Evolutionary conservation across 352 stramenopile species (phyloP).

Genomic region (Phytophthora pluvialis): DNA sequence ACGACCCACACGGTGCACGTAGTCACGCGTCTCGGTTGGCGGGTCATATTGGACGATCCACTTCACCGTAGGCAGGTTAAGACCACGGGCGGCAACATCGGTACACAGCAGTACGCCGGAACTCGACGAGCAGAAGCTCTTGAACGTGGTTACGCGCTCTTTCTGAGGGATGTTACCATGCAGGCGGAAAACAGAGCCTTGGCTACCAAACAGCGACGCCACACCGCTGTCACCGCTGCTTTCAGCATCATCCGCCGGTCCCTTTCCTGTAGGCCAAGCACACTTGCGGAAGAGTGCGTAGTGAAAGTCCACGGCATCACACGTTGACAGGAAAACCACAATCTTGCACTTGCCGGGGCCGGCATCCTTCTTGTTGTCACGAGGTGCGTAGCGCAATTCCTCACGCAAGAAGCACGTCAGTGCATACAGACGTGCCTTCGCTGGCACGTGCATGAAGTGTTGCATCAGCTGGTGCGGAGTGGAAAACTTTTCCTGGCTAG

Average conservation of each 20-base stretch:
- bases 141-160: slow-evolving; percentile 96
- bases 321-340: slow-evolving; percentile 98
- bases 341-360: slow-evolving; percentile 70
- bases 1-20: slow-evolving; percentile 99
- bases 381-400: slow-evolving; percentile 56
- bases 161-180: slow-evolving; percentile 97
- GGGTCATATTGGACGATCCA: slow-evolving; percentile 99
- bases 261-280: slow-evolving; percentile 67
- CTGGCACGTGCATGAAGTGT: slow-evolving; percentile 95
- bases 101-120: slow-evolving; percentile 97
- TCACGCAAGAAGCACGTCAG: slow-evolving; percentile 93
- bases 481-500: slow-evolving; percentile 75
- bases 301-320: slow-evolving; percentile 97
- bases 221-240: slow-evolving; percentile 65
- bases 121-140: slow-evolving; percentile 91
- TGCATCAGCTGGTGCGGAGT: slow-evolving; percentile 95
- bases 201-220: slow-evolving; percentile 66
- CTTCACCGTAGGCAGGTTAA: slow-evolving; percentile 98
- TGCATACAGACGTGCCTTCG: slow-evolving; percentile 93
- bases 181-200: slow-evolving; percentile 80
- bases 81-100: slow-evolving; percentile 97
- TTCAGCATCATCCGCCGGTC: slow-evolving; percentile 83
- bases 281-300: slow-evolving; percentile 91
- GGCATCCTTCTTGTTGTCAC: slow-evolving; percentile 30
- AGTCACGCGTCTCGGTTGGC: slow-evolving; percentile 98